Conservation (phyloP, 1,284 basidiomycete genomes). For the Pyrrhoderma lamaoense region DNA sequence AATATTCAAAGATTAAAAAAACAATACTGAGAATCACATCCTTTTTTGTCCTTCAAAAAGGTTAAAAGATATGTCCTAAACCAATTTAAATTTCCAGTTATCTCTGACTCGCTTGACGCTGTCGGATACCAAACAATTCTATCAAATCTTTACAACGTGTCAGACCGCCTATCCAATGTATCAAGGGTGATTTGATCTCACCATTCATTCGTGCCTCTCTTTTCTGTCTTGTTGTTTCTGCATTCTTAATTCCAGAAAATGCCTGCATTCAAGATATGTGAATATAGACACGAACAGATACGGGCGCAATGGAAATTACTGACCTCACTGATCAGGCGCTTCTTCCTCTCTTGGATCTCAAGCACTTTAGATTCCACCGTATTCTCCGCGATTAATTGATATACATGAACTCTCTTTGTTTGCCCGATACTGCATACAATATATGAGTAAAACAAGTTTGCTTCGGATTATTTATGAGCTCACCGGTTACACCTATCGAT, state of each 20-base stretch:
- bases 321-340: conserved; percentile 63
- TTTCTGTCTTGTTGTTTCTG: conserved; percentile 62
- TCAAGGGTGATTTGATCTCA: conserved; percentile 23
- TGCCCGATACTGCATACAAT: conserved; percentile 58
- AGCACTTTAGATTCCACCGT: conserved; percentile 83
- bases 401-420: conserved; percentile 74
- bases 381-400: conserved; percentile 81
- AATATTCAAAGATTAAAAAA: too few species aligned
- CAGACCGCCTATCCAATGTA: not conserved
- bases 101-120: conserved; percentile 16
- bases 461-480: conserved; percentile 11
- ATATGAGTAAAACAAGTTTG: conserved; percentile 5
- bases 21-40: too few species aligned
- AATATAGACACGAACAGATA: not conserved
- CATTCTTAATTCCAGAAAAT: conserved; percentile 68
- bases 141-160: conserved; percentile 36
- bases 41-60: not conserved
- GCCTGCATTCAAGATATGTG: conserved; percentile 42
- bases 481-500: conserved; percentile 73
- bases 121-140: conserved; percentile 48
- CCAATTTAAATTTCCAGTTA: not conserved
- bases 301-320: conserved; percentile 14
- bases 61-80: not conserved
- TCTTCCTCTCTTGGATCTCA: conserved; percentile 79
- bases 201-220: conserved; percentile 71